These are phyloP conservation scores for Phtheirospermum japonicum DNA, from an alignment of 257 asterid species.

Conservation along the genomic window DNA sequence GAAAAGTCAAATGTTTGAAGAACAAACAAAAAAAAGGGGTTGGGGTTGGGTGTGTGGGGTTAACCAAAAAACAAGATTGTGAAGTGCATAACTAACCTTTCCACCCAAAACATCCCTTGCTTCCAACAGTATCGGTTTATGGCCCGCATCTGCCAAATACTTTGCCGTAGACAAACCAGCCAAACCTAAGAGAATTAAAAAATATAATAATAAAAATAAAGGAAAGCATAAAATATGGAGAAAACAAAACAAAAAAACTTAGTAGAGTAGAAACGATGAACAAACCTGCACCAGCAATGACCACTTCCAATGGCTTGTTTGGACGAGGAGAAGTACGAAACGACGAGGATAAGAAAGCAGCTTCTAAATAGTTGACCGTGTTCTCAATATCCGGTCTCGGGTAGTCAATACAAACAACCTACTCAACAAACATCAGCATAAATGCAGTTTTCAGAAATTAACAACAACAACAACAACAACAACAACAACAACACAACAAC, in stretches of 20 bases:
- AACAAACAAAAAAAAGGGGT: not conserved
- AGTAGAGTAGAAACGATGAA: too few species aligned
- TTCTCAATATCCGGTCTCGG: slow-evolving; percentile 77
- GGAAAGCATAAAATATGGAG: not conserved
- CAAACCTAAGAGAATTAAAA: slow-evolving; percentile 63
- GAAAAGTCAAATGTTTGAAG: slow-evolving; percentile 5
- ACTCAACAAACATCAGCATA: slow-evolving; percentile 14
- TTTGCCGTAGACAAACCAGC: slow-evolving; percentile 95
- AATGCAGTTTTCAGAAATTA: not conserved
- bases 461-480: too few species aligned
- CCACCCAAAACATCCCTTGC: slow-evolving; percentile 97
- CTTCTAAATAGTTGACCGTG: slow-evolving; percentile 67
- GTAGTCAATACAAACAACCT: slow-evolving; percentile 78
- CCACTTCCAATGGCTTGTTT: slow-evolving; percentile 69
- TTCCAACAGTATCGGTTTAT: slow-evolving; percentile 85
- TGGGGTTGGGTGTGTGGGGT: too few species aligned
- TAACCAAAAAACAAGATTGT: not conserved
- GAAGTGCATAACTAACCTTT: slow-evolving; percentile 47
- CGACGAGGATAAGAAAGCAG: slow-evolving; percentile 65
- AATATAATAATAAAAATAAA: not conserved
- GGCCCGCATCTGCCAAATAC: slow-evolving; percentile 98
- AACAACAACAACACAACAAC: too few species aligned
- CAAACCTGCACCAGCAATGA: slow-evolving; percentile 96
- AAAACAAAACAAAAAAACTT: not conserved
- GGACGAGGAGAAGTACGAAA: slow-evolving; percentile 70